Percentiles rank a stretch among this genome's conserved stretches.
Conservation (phyloP, 2,329 filamentous ascomycete genomes). For the Fusarium ramigenum region DNA sequence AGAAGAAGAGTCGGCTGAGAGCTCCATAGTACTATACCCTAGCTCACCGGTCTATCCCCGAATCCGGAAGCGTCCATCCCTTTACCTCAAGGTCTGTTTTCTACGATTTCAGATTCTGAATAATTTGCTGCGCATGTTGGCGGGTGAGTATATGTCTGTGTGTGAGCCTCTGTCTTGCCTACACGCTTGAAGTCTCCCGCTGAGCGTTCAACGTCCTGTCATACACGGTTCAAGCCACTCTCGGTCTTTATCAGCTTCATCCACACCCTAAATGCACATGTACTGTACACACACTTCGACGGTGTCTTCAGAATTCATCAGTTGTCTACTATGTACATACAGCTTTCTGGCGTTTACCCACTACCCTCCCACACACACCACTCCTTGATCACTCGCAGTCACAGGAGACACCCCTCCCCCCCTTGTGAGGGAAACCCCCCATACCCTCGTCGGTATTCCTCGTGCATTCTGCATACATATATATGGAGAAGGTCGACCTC, state of each 20-base stretch:
- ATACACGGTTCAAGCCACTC: slow-evolving; percentile 37
- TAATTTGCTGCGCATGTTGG: slow-evolving; percentile 32
- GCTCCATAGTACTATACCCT: slow-evolving; percentile 37
- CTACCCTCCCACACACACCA: slow-evolving; percentile 37
- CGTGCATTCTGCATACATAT: slow-evolving; percentile 41
- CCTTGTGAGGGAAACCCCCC: slow-evolving; percentile 21
- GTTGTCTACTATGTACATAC: slow-evolving; percentile 20
- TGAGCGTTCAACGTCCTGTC: slow-evolving; percentile 35
- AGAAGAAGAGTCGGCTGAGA: slow-evolving; percentile 35
- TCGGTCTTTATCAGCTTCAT: slow-evolving; percentile 39
- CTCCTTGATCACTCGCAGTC: slow-evolving; percentile 30
- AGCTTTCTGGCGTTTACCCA: slow-evolving; percentile 29
- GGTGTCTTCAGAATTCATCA: slow-evolving; percentile 31
- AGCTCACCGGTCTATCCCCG: slow-evolving; percentile 36
- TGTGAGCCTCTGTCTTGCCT: slow-evolving; percentile 24
- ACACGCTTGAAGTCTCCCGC: slow-evolving; percentile 15
- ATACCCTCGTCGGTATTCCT: slow-evolving; percentile 42
- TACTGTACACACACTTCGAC: slow-evolving; percentile 29
- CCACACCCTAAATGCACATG: slow-evolving; percentile 26
- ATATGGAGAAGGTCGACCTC: slow-evolving; percentile 38
- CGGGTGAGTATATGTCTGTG: slow-evolving; percentile 14
- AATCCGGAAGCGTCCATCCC: slow-evolving; percentile 25
- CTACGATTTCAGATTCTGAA: slow-evolving; percentile 6
- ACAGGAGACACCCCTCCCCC: slow-evolving; percentile 21
- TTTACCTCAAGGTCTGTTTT: slow-evolving; percentile 12